Conservation (phyloP, 176 grass and related monocot genomes). For the Ensete glaucum region DNA sequence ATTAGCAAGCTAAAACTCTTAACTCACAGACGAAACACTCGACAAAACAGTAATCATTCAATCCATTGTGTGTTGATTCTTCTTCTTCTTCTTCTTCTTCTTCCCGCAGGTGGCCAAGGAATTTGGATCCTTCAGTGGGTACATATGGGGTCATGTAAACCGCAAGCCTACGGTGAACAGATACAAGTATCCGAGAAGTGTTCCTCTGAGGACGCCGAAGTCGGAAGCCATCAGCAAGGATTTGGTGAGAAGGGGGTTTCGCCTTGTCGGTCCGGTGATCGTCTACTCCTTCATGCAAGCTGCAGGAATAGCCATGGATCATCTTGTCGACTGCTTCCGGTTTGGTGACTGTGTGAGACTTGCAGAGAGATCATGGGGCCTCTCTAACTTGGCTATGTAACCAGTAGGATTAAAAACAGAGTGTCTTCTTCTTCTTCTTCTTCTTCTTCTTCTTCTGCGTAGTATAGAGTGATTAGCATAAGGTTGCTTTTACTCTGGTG, state of each 20-base stretch:
- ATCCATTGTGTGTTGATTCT: neutral
- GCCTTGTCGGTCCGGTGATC: slow-evolving; percentile 86
- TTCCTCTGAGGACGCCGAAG: slow-evolving; percentile 80
- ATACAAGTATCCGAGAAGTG: slow-evolving; percentile 56
- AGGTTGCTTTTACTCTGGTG: no score
- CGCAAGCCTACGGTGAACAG: slow-evolving; percentile 63
- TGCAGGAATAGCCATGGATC: slow-evolving; percentile 69
- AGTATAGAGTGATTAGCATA: no score
- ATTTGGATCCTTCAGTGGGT: slow-evolving; percentile 87
- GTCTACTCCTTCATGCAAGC: slow-evolving; percentile 97
- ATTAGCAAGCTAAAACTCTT: neutral
- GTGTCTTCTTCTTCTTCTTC: no score
- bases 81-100: neutral
- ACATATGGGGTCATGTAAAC: slow-evolving; percentile 93
- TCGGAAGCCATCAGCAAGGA: slow-evolving; percentile 93
- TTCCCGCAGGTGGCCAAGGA: slow-evolving; percentile 40
- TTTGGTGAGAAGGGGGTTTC: slow-evolving; percentile 66
- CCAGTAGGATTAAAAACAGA: no score
- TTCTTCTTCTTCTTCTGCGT: no score
- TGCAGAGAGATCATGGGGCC: slow-evolving; percentile 9
- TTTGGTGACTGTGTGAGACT: slow-evolving; percentile 59
- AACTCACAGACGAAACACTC: no score
- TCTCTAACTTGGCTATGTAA: no score
- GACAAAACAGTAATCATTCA: neutral
- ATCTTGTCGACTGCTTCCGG: slow-evolving; percentile 72